A percentile compares a stretch with the other conserved stretches of the same genome.
Evolutionary conservation across 225 moss, liverwort and hornwort genomes (phyloP).

Genomic region (Bryoerythrophyllum caledonicum): DNA sequence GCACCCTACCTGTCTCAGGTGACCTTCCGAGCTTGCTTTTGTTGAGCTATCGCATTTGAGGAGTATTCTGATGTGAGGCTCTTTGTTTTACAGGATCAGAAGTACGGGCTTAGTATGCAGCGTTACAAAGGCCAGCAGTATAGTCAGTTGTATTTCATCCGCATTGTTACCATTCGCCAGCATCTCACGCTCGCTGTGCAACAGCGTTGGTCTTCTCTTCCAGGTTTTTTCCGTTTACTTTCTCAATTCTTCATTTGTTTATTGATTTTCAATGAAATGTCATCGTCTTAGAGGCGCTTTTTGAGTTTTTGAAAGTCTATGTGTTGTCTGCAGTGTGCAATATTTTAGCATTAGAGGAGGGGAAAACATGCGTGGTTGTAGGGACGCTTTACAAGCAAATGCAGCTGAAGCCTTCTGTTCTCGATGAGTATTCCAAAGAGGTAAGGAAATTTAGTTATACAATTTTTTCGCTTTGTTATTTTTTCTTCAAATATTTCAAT

Average conservation of each 20-base stretch:
- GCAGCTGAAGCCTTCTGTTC: slow-evolving; percentile 92
- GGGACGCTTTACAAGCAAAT: slow-evolving; percentile 98
- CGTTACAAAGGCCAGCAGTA: slow-evolving; percentile 97
- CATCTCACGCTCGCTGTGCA: slow-evolving; percentile 46
- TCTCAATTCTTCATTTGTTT: not conserved
- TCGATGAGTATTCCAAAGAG: slow-evolving; percentile 96
- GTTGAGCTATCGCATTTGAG: not conserved
- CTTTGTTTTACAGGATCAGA: slow-evolving; percentile 60
- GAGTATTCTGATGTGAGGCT: slow-evolving; percentile 8
- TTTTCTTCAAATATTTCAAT: not conserved
- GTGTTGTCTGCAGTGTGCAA: slow-evolving; percentile 66
- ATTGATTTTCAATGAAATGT: not conserved
- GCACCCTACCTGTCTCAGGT: slow-evolving; percentile 52
- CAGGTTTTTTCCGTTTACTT: slow-evolving; percentile 69
- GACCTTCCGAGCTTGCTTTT: not conserved
- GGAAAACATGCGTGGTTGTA: slow-evolving; percentile 77
- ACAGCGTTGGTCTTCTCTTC: slow-evolving; percentile 70
- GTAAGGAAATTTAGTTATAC: slow-evolving; percentile 30
- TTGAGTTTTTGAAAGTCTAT: not conserved
- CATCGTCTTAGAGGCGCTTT: not conserved
- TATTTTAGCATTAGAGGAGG: slow-evolving; percentile 88
- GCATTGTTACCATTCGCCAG: slow-evolving; percentile 67
- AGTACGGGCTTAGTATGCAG: slow-evolving; percentile 81
- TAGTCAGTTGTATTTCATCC: slow-evolving; percentile 85
- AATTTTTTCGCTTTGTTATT: not conserved